Conservation (phyloP, 352 stramenopile genomes). For the Thraustotheca clavata region DNA sequence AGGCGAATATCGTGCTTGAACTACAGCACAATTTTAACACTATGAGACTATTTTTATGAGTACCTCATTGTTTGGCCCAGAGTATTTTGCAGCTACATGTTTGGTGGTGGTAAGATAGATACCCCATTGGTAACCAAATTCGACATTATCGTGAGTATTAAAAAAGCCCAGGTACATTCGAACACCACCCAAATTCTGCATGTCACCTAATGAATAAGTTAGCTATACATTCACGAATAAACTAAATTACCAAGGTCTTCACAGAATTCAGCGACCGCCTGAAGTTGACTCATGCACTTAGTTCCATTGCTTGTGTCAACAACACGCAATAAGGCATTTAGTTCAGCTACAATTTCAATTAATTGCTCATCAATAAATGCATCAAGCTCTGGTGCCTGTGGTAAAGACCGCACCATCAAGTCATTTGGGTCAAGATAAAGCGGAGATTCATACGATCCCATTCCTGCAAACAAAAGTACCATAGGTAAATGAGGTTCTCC, state of each 20-base stretch:
- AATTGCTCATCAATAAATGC: constrained; percentile 81
- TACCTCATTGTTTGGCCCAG: background rate
- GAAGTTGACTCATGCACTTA: background rate
- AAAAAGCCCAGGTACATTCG: constrained; percentile 67
- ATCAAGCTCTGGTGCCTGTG: constrained; percentile 65
- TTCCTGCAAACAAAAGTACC: constrained; percentile 67
- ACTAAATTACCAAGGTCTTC: background rate
- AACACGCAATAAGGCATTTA: constrained; percentile 65
- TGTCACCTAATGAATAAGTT: background rate
- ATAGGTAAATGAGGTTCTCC: constrained; percentile 61
- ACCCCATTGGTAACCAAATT: constrained; percentile 65
- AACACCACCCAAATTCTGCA: constrained; percentile 36
- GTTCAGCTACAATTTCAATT: constrained; percentile 75
- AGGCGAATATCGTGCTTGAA: constrained; percentile 16
- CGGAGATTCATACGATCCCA: constrained; percentile 67
- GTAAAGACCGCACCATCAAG: constrained; percentile 64
- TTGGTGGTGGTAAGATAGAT: constrained; percentile 49
- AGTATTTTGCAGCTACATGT: background rate
- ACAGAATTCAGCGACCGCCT: constrained; percentile 1
- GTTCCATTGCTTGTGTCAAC: constrained; percentile 28
- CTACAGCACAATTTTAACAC: constrained; percentile 24
- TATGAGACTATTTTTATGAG: constrained; percentile 21
- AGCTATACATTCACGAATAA: too few relatives aligned
- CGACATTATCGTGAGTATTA: constrained; percentile 55
- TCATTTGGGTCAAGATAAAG: constrained; percentile 77